phyloP scores from a whole-genome alignment of 306 rosid genomes.

The Prunus kanzakura region DNA sequence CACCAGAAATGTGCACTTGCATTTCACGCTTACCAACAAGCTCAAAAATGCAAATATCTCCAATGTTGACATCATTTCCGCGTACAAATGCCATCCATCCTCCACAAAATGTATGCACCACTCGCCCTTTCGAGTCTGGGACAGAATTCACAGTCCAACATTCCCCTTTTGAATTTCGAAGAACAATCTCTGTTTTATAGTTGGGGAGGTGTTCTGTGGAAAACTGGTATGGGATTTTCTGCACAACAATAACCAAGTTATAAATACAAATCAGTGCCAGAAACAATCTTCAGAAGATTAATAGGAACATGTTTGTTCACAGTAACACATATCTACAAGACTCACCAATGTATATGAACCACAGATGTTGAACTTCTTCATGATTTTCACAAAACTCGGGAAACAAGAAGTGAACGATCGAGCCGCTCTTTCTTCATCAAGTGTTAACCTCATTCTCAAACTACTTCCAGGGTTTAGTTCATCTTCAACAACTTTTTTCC shows the following conservation, averaged over 20 bases:
- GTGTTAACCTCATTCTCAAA: slow-evolving; percentile 71
- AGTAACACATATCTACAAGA: slow-evolving; percentile 11
- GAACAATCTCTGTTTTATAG: slow-evolving; percentile 69
- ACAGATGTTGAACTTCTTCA: slow-evolving; percentile 84
- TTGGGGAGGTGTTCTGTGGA: slow-evolving; percentile 76
- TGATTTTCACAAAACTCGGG: slow-evolving; percentile 85
- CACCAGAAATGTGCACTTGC: slow-evolving; percentile 70
- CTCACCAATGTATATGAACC: slow-evolving; percentile 92
- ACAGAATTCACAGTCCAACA: slow-evolving; percentile 87
- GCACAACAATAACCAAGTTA: slow-evolving; percentile 31
- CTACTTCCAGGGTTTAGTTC: slow-evolving; percentile 60
- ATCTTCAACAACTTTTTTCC: slow-evolving; percentile 58
- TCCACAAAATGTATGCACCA: slow-evolving; percentile 84
- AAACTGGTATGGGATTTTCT: slow-evolving; percentile 88
- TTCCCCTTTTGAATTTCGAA: slow-evolving; percentile 65
- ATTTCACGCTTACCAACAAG: slow-evolving; percentile 61
- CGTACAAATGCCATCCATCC: slow-evolving; percentile 98
- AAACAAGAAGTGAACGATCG: slow-evolving; percentile 71
- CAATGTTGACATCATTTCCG: slow-evolving; percentile 65
- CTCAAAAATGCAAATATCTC: slow-evolving; percentile 86
- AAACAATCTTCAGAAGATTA: not conserved
- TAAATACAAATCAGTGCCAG: slow-evolving; percentile 11
- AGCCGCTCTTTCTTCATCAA: slow-evolving; percentile 72
- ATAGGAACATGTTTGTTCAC: not conserved
- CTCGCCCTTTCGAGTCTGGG: slow-evolving; percentile 80